A percentile compares a stretch with the other conserved stretches of the same genome.
Conservation (phyloP, 139 green algal genomes). For the Spirogloea muscicola region DNA sequence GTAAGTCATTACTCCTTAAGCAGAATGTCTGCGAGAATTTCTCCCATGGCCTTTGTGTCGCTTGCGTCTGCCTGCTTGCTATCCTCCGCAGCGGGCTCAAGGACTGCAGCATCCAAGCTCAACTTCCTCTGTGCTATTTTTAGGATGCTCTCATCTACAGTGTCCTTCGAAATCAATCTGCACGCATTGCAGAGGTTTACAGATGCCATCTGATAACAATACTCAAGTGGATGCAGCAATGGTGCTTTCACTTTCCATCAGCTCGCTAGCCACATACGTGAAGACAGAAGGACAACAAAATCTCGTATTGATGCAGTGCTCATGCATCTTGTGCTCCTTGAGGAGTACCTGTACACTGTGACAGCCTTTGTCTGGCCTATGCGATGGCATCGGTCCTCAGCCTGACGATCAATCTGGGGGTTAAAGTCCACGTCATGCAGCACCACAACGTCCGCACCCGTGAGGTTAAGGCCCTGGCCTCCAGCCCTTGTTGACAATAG, state of each 20-base stretch:
- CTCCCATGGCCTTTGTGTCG: conserved; percentile 26
- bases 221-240: too few species aligned
- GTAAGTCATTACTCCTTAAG: too few species aligned
- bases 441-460: conserved; percentile 90
- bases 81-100: conserved; percentile 24
- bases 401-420: conserved; percentile 70
- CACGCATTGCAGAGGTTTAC: too few species aligned
- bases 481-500: conserved; percentile 89
- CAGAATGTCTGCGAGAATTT: conserved; percentile 21
- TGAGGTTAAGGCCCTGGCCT: conserved; percentile 91
- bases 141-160: conserved; percentile 81
- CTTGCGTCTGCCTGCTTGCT: too few species aligned
- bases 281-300: too few species aligned
- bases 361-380: conserved; percentile 83
- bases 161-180: conserved; percentile 74
- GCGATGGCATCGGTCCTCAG: conserved; percentile 61
- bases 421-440: conserved; percentile 92
- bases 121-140: conserved; percentile 83
- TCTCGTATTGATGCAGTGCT: too few species aligned
- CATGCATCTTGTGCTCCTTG: too few species aligned
- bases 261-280: too few species aligned
- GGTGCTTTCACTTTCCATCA: too few species aligned
- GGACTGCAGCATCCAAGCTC: conserved; percentile 35
- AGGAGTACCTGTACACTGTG: conserved; percentile 74
- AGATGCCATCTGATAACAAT: too few species aligned